Base-by-base conservation (phyloP, 805 yeast species). In the Spathaspora arborariae region DNA sequence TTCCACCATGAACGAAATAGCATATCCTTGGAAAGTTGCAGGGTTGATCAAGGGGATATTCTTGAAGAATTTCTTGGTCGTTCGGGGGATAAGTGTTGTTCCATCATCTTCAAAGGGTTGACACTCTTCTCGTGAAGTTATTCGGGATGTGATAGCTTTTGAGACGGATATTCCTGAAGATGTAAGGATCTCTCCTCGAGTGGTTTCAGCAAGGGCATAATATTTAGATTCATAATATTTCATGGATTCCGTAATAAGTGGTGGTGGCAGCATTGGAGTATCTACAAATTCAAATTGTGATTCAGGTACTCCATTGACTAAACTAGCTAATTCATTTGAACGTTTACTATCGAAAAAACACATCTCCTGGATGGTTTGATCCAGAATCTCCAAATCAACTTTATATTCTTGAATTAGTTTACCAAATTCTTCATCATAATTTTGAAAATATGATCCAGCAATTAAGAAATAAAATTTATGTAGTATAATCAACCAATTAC, bases 401-500 rank as follows among this genome's bases (percentile, higher is more conserved):
- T 49, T 51, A 34, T 49, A 47, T 8, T 53, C 38, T 9, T 41
- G 8, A 8, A 67, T 62, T 35, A 64, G 62, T 16, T 51, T 47
- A 22, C 50, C 52, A 43, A 65, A 72, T 42, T 67, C 74, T 18
- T 52, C 56, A 51, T 72, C 74, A 48, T 68, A 63, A 8, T 56
- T 45, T 51, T 85, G 91, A 52, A 75, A 87, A 56, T 85, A 79
- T 0, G 86, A 79, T 1, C 90, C 80, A 0, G 88, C 97, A 20
- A 86, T 68, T 51, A 89, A 79, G 58, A 91, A 92, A 57, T 80
- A 85, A 39, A 84, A 75, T 44, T 91, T 82, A 60, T 94, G 97
- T 13, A 88, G 64, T 9, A 81, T 56, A 43, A 88, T 85, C 26
- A 75, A 53, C 80, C 82, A 76, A 11, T 68, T 57, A 50, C 86